phyloP scores from a whole-genome alignment of 2,329 filamentous ascomycete species.

The Leptodontidium sp. region DNA sequence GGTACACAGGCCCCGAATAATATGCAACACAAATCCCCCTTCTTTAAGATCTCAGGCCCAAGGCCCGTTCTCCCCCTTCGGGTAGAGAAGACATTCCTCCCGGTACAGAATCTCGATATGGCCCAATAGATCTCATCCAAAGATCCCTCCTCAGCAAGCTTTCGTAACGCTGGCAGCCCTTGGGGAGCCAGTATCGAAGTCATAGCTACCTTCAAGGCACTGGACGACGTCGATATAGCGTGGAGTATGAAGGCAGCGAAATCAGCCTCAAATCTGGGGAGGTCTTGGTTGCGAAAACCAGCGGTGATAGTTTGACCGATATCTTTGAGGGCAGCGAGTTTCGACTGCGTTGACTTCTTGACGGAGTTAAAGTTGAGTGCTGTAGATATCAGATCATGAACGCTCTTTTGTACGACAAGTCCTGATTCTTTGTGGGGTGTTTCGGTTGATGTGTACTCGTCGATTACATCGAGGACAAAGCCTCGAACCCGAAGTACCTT shows the following conservation, averaged over 20 bases:
- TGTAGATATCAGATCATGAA: constrained; percentile 9
- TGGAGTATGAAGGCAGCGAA: constrained; percentile 25
- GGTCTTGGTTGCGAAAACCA: constrained; percentile 15
- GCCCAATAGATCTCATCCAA: constrained; percentile 27
- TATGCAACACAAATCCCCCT: constrained; percentile 23
- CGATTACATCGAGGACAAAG: constrained; percentile 21
- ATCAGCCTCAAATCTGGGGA: neutral
- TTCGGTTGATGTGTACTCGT: constrained; percentile 12
- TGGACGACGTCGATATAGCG: constrained; percentile 7
- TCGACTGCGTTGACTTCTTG: neutral
- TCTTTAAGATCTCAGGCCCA: neutral
- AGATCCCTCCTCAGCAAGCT: neutral
- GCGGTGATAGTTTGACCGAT: constrained; percentile 23
- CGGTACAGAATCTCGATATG: constrained; percentile 22
- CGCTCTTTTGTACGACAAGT: neutral
- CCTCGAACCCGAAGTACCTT: constrained; percentile 15
- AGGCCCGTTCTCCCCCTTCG: constrained; percentile 14
- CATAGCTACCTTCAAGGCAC: neutral
- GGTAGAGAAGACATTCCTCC: constrained; percentile 21
- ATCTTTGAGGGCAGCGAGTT: neutral
- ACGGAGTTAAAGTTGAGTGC: neutral
- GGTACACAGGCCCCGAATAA: constrained; percentile 23
- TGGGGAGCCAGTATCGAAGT: constrained; percentile 5
- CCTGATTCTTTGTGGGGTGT: neutral
- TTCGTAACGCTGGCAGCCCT: neutral